These are phyloP conservation scores for Fulvia fulva DNA, from an alignment of 2,329 filamentous ascomycete species.

Conservation along the genomic window DNA sequence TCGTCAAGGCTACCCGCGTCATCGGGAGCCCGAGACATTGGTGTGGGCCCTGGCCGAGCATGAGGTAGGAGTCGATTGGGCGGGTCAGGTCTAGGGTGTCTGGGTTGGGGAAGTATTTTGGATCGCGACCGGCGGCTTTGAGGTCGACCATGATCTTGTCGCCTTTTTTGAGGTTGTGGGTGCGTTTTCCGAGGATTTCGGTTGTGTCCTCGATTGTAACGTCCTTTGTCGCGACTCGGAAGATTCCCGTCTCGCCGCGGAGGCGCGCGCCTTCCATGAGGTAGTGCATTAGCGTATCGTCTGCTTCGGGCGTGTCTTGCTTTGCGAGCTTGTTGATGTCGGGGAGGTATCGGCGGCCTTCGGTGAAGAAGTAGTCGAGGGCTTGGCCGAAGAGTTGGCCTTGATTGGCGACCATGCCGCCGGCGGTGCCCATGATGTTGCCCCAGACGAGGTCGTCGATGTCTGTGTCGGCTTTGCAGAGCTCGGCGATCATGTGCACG, in stretches of 20 bases:
- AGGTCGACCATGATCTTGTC: slow-evolving; percentile 44
- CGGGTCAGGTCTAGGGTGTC: slow-evolving; percentile 38
- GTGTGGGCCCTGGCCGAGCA: slow-evolving; percentile 42
- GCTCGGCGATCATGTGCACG: slow-evolving; percentile 52
- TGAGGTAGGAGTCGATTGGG: slow-evolving; percentile 42
- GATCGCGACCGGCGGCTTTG: slow-evolving; percentile 40
- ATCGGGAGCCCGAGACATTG: slow-evolving; percentile 43
- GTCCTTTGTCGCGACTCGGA: slow-evolving; percentile 35
- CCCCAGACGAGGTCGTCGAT: slow-evolving; percentile 53
- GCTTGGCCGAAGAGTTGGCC: slow-evolving; percentile 56
- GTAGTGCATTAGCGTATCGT: slow-evolving; percentile 51
- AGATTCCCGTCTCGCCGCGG: slow-evolving; percentile 40
- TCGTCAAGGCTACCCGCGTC: slow-evolving; percentile 41
- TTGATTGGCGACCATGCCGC: slow-evolving; percentile 55
- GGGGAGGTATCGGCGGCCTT: slow-evolving; percentile 45
- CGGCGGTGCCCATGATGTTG: slow-evolving; percentile 56
- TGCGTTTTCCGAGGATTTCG: slow-evolving; percentile 19
- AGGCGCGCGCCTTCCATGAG: slow-evolving; percentile 44
- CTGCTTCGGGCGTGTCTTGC: slow-evolving; percentile 42
- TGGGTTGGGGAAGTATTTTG: slow-evolving; percentile 40
- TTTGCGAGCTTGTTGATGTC: slow-evolving; percentile 48
- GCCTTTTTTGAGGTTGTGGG: slow-evolving; percentile 34
- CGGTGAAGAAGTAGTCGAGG: slow-evolving; percentile 54
- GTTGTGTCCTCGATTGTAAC: slow-evolving; percentile 35
- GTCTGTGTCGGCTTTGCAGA: slow-evolving; percentile 44